phyloP scores from a whole-genome alignment of 106 monocot genomes.

The Dendrobium catenatum region DNA sequence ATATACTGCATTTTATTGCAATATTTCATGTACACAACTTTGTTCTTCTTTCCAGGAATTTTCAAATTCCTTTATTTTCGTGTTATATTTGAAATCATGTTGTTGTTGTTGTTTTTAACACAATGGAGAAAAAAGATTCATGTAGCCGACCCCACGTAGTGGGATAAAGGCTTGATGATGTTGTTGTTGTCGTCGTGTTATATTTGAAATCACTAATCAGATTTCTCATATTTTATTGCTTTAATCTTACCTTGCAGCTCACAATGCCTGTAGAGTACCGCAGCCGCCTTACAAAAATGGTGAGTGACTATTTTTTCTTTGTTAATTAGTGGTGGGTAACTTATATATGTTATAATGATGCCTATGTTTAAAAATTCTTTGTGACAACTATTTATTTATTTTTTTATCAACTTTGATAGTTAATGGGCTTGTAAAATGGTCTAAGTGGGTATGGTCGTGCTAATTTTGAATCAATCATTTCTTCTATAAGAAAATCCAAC shows the following conservation, averaged over 20 bases:
- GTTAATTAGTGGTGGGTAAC: neutral
- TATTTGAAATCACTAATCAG: neutral
- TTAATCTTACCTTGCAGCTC: constrained; percentile 30
- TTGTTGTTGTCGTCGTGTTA: no score
- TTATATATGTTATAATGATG: neutral
- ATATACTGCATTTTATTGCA: neutral
- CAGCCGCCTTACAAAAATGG: constrained; percentile 60
- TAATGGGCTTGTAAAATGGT: neutral
- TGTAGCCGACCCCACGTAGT: no score
- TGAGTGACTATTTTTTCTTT: constrained; percentile 9
- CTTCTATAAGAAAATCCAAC: neutral
- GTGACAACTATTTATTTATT: neutral
- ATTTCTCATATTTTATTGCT: neutral
- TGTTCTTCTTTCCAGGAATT: neutral
- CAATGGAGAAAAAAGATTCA: no score
- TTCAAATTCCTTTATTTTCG: neutral
- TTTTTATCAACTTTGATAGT: neutral
- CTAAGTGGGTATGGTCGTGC: neutral
- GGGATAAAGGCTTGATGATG: no score
- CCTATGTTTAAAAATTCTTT: neutral
- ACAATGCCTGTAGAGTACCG: constrained; percentile 50
- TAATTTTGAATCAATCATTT: neutral
- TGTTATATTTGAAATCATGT: neutral
- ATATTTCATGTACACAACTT: neutral
- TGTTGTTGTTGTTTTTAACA: no score